Percentiles rank a stretch among this genome's conserved stretches.
phyloP scores from a whole-genome alignment of 2,329 filamentous ascomycete genomes.

The Tolypocladium album region DNA sequence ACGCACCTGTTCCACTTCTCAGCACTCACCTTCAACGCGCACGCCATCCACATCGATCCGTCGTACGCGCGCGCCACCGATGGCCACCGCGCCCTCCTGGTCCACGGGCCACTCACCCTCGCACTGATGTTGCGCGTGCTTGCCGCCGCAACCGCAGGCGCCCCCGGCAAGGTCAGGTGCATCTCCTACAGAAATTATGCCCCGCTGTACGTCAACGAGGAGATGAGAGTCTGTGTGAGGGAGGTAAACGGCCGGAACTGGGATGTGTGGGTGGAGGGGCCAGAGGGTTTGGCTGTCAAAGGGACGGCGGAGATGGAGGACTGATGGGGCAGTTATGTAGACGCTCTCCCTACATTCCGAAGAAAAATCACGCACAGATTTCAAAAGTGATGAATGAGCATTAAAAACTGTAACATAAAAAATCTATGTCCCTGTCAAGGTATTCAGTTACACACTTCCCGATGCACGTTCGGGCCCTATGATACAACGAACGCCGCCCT shows the following conservation, averaged over 20 bases:
- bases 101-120: conserved; percentile 78
- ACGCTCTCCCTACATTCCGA: no score
- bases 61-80: conserved; percentile 60
- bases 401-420: not conserved
- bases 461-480: not conserved
- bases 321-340: not conserved
- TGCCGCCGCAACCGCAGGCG: conserved; percentile 6
- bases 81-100: conserved; percentile 62
- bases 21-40: conserved; percentile 84
- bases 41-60: conserved; percentile 77
- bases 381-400: not conserved
- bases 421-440: not conserved
- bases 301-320: conserved; percentile 29
- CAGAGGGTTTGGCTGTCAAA: conserved; percentile 50
- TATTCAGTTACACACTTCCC: not conserved
- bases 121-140: conserved; percentile 66
- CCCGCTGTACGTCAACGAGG: conserved; percentile 67
- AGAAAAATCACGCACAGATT: no score
- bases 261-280: conserved; percentile 57
- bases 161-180: conserved; percentile 28
- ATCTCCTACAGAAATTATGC: conserved; percentile 75
- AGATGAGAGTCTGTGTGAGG: conserved; percentile 57
- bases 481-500: not conserved
- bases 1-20: conserved; percentile 81
- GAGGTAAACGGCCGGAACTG: conserved; percentile 29